Evolutionary conservation across 106 monocot genomes (phyloP).

Genomic region (Xerophyta viscosa): DNA sequence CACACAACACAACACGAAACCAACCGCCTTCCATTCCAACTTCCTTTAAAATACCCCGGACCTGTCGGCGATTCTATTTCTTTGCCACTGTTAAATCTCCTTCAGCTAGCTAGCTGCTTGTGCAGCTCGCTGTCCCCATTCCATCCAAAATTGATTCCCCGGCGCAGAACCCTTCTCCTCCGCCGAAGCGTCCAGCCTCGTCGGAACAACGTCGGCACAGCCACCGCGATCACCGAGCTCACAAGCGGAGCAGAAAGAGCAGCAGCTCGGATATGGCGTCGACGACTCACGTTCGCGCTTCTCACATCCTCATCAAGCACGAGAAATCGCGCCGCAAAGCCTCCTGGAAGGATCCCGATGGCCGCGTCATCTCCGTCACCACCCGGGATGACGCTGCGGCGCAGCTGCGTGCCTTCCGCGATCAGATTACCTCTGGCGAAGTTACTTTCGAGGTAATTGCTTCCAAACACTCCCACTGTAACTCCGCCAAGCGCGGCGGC

Average conservation of each 20-base stretch:
- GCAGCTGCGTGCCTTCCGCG: conserved; percentile 33
- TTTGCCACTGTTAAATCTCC: no score
- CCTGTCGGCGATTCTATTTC: no score
- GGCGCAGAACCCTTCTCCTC: background rate
- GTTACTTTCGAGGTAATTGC: conserved; percentile 66
- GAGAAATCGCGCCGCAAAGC: conserved; percentile 80
- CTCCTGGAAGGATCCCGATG: conserved; percentile 94
- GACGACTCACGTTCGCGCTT: conserved; percentile 51
- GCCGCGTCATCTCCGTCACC: conserved; percentile 49
- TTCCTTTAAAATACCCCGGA: no score
- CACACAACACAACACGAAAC: no score
- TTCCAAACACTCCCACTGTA: conserved; percentile 59
- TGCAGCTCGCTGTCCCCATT: no score
- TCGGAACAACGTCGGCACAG: background rate
- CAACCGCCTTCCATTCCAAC: no score
- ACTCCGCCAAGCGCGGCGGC: conserved; percentile 95
- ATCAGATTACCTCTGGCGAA: conserved; percentile 45
- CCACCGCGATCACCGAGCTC: background rate
- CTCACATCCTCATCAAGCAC: conserved; percentile 95
- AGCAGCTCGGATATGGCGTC: conserved; percentile 14
- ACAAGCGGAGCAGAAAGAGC: conserved; percentile 2
- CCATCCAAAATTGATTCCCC: background rate
- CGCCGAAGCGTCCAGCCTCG: background rate
- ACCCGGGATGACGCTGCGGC: conserved; percentile 45
- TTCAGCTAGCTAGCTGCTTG: no score